These are phyloP conservation scores for Dryas integrifolia DNA, from an alignment of 331 rosid genomes.

Conservation along the genomic window DNA sequence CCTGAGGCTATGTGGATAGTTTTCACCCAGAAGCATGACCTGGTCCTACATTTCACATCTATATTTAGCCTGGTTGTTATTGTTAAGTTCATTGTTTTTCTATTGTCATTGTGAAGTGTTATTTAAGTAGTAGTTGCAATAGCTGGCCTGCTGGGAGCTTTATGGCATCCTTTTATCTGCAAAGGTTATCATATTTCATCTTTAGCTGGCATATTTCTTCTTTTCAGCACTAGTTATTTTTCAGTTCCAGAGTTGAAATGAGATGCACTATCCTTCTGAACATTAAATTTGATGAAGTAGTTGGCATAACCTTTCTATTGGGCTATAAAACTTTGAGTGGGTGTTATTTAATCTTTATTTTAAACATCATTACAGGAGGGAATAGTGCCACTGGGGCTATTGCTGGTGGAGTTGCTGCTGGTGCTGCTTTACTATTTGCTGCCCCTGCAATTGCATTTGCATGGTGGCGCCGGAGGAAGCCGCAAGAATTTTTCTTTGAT, in stretches of 20 bases:
- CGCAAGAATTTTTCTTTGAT: conserved; percentile 94
- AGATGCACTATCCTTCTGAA: not conserved
- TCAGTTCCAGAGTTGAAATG: not conserved
- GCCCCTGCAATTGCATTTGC: conserved; percentile 99
- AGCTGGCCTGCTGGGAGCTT: not conserved
- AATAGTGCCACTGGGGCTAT: conserved; percentile 93
- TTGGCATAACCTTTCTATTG: conserved; percentile 4
- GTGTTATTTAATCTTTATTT: conserved; percentile 7
- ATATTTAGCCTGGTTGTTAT: conserved; percentile 3
- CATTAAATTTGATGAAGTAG: conserved; percentile 6
- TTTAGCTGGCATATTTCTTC: not conserved
- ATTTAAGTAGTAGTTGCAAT: not conserved
- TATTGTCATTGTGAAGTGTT: not conserved
- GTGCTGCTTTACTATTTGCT: conserved; percentile 94
- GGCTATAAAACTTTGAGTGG: not conserved
- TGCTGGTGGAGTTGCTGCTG: conserved; percentile 99
- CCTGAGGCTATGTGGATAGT: not conserved
- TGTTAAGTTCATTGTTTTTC: not conserved
- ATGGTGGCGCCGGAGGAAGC: conserved; percentile 99
- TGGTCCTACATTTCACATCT: not conserved
- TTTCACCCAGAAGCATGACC: conserved; percentile 4
- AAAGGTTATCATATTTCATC: not conserved
- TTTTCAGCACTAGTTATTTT: not conserved
- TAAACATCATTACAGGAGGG: conserved; percentile 53
- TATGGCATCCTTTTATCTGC: not conserved